These are phyloP conservation scores for Ascochyta fabae DNA, from an alignment of 2,329 filamentous ascomycete genomes.

Conservation along the genomic window DNA sequence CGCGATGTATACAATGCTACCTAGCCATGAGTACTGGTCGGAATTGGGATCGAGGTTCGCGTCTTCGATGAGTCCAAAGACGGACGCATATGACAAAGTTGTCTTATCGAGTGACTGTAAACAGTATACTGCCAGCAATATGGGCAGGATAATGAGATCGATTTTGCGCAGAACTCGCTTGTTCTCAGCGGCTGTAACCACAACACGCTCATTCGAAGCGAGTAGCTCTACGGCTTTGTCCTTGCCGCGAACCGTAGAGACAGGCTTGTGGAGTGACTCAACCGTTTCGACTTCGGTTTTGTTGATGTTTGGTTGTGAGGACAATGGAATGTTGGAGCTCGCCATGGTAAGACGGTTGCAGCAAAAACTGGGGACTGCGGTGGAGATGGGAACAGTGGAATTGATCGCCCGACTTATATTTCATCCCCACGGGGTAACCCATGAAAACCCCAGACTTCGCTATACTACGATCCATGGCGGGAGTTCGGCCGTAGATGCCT, in stretches of 20 bases:
- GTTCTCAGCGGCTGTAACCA: slow-evolving; percentile 62
- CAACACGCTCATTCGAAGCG: slow-evolving; percentile 53
- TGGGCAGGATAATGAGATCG: slow-evolving; percentile 59
- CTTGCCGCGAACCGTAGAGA: slow-evolving; percentile 23
- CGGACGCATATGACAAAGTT: slow-evolving; percentile 65
- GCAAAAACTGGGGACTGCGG: slow-evolving; percentile 6
- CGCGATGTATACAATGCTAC: slow-evolving; percentile 61
- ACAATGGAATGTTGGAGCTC: slow-evolving; percentile 15
- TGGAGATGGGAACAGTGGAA: slow-evolving; percentile 17
- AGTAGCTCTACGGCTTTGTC: slow-evolving; percentile 61
- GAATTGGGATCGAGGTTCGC: slow-evolving; percentile 59
- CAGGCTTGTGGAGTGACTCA: slow-evolving; percentile 37
- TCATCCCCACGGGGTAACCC: slow-evolving; percentile 32
- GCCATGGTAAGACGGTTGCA: slow-evolving; percentile 20
- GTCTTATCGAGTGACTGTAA: slow-evolving; percentile 69
- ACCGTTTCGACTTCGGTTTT: slow-evolving; percentile 36
- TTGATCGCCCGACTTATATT: slow-evolving; percentile 18
- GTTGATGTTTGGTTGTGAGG: slow-evolving; percentile 19
- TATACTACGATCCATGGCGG: slow-evolving; percentile 5
- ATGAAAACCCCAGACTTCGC: slow-evolving; percentile 22
- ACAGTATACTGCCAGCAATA: slow-evolving; percentile 67
- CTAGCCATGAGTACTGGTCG: slow-evolving; percentile 61
- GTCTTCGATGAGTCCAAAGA: slow-evolving; percentile 68
- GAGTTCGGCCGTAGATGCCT: slow-evolving; percentile 29
- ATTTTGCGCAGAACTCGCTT: slow-evolving; percentile 59